Base-by-base conservation (phyloP, 768 basidiomycete genomes). In the Cystoderma amianthinum region DNA sequence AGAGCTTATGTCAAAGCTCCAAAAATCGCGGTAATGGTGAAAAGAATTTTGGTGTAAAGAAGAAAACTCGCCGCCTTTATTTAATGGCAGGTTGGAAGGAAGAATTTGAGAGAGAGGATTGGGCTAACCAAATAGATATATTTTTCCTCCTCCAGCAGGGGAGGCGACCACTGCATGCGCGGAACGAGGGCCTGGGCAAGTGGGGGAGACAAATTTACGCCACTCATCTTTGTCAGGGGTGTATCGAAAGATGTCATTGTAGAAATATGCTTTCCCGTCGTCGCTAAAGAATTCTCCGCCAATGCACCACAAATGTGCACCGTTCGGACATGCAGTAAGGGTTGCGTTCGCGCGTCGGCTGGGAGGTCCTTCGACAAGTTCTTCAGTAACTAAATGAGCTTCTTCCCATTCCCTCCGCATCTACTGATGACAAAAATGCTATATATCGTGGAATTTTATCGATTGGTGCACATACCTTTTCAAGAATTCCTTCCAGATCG, bases 191-290 rank as follows among this genome's bases (percentile, higher is more conserved):
- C 88, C 87, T 0, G 93, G 93, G 49, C 85, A 87, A 0, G 82
- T 89, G 10, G 79, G 82, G 0, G 86, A 89, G 19, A 90, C 69
- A 47, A 89, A 93, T 51, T 78, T 80, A 7, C 85, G 73, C 92
- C 92, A 95, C 68, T 95, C 92, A 51, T 93, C 81, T 79, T 90
- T 90, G 25, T 89, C 87, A 0, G 90, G 86, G 1, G 82, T 73
- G 59, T 94, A 94, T 16, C 92, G 71, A 58, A 83, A 93, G 0
- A 90, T 80, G 50, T 93, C 91, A 49, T 83, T 86, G 62, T 91
- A 92, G 60, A 91, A 89, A 55, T 89, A 77, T 12, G 88, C 83
- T 55, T 79, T 85, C 9, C 79, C 79, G 45, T 94, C 93, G 35
- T 93, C 88, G 44, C 79, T 80, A 55, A 92, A 94, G 57, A 81